Conservation (phyloP, 164 flowering plant species). For the Brasenia schreberi region DNA sequence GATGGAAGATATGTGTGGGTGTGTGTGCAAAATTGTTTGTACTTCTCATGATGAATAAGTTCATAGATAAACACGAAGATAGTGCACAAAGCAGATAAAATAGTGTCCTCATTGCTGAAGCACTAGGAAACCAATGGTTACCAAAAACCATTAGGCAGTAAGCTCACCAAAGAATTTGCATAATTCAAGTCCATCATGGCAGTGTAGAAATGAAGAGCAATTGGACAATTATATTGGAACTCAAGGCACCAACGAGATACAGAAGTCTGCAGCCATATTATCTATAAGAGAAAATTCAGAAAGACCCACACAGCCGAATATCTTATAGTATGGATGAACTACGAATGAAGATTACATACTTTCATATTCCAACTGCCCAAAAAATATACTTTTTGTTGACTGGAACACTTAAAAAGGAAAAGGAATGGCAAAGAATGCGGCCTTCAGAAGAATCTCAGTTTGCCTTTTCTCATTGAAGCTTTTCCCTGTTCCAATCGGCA, state of each 20-base stretch:
- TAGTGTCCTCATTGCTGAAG: too few species aligned
- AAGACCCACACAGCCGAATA: not conserved
- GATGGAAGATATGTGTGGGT: too few species aligned
- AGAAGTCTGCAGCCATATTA: not conserved
- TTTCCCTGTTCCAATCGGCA: conserved; percentile 30
- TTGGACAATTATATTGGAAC: too few species aligned
- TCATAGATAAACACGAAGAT: not conserved
- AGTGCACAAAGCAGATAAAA: too few species aligned
- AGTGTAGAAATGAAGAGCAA: too few species aligned
- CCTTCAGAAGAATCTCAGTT: conserved; percentile 26
- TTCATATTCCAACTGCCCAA: not conserved
- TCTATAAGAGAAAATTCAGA: too few species aligned
- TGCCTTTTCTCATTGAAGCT: conserved; percentile 22
- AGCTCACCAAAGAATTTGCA: too few species aligned
- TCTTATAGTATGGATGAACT: too few species aligned
- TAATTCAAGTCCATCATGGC: too few species aligned
- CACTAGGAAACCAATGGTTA: not conserved
- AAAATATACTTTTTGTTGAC: not conserved
- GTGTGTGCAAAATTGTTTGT: not conserved
- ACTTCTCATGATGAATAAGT: not conserved
- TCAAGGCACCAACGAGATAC: too few species aligned
- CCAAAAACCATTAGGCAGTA: not conserved
- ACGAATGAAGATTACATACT: not conserved
- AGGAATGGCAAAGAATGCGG: not conserved
- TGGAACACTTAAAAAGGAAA: not conserved